Conservation (phyloP, 2,329 filamentous ascomycete species). For the Volutella citrinella region DNA sequence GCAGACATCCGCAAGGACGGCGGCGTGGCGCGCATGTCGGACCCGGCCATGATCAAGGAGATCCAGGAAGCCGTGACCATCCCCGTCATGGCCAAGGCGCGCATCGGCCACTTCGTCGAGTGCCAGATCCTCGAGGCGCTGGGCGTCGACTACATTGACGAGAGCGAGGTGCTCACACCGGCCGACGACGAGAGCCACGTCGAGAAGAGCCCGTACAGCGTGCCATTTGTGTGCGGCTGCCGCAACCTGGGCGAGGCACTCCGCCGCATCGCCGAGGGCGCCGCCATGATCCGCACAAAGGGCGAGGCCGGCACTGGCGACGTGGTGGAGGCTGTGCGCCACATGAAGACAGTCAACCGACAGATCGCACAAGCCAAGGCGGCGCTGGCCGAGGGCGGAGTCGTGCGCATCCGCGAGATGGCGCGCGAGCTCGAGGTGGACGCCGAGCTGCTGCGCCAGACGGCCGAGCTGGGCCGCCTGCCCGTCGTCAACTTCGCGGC, state of each 20-base stretch:
- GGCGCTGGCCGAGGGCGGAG: slow-evolving; percentile 58
- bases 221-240: slow-evolving; percentile 95
- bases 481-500: slow-evolving; percentile 98
- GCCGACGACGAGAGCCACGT: slow-evolving; percentile 91
- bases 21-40: slow-evolving; percentile 95
- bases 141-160: slow-evolving; percentile 96
- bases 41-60: slow-evolving; percentile 89
- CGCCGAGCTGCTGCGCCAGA: slow-evolving; percentile 77
- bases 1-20: slow-evolving; percentile 92
- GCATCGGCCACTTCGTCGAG: slow-evolving; percentile 97
- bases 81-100: slow-evolving; percentile 97
- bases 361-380: slow-evolving; percentile 80
- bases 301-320: slow-evolving; percentile 97
- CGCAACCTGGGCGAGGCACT: slow-evolving; percentile 91
- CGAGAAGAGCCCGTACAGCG: slow-evolving; percentile 77
- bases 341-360: slow-evolving; percentile 86
- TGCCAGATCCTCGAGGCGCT: slow-evolving; percentile 97
- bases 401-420: slow-evolving; percentile 59
- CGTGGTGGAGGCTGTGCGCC: slow-evolving; percentile 91
- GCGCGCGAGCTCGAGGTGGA: slow-evolving; percentile 81
- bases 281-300: slow-evolving; percentile 98
- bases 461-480: slow-evolving; percentile 79
- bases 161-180: slow-evolving; percentile 94
- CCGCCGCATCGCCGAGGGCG: slow-evolving; percentile 85
- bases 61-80: slow-evolving; percentile 95